Evolutionary conservation across 2,329 filamentous ascomycete genomes (phyloP), one percentile per base, ranked within the genome.

Genomic region (Biscogniauxia mediterranea): DNA sequence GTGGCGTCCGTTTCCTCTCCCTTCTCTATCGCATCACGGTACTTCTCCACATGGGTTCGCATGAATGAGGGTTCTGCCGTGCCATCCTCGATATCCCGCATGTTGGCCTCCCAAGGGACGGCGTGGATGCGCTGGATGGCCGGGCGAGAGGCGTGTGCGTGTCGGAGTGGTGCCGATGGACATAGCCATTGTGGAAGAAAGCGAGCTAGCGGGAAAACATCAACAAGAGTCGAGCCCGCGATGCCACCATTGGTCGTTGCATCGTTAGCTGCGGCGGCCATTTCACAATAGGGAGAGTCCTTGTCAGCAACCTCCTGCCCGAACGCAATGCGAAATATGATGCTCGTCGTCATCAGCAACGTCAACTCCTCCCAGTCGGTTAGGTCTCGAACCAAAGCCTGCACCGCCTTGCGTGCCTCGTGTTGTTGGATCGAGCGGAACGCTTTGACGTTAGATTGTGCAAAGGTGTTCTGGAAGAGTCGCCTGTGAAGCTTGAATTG

Each of bases 131-230:
- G 50, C 23, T 21, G 50, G 17, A 52, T 63, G 21, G 62, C 60
- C 8, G 55, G 51, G 17, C 62, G 54, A 20, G 60, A 62, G 38
- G 53, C 55, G 25, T 70, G 67, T 6, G 72, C 72, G 54, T 70
- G 69, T 13, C 63, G 61, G 23, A 71, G 57, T 15, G 68, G 60
- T 1, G 60, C 55, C 2, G 66, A 70, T 7, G 69, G 64, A 23
- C 67, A 66, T 8, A 64, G 23, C 65, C 73, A 78, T 26, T 73
- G 66, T 0, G 81, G 80, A n/a, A 83, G 64, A 61, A 76, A 75
- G 51, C 73, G 74, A 26, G 78, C 67, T n/a, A 76, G 70, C 0
- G 81, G 82, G 57, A 83, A 81, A 62, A 80, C 76, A 66, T 83
- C 81, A 15, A 83, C 78, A 1, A 80, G 70, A 2, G 77, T 79